phyloP scores from a whole-genome alignment of 805 yeast genomes.

The Teunomyces kruisii region DNA sequence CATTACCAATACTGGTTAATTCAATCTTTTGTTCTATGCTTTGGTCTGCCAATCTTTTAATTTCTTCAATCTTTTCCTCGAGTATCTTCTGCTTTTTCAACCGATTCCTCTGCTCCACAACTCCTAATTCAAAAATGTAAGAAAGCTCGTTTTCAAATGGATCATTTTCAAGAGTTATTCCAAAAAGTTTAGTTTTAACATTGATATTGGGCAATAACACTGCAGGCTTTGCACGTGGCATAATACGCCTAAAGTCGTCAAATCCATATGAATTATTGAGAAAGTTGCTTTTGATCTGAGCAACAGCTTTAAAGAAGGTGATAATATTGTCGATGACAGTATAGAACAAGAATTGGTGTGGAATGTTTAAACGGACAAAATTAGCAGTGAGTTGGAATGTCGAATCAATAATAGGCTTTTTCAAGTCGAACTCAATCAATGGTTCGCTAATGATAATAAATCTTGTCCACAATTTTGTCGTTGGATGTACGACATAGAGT shows the following conservation, averaged over 20 bases:
- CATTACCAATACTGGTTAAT: neutral
- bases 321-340: constrained; percentile 77
- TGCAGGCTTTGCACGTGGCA: constrained; percentile 38
- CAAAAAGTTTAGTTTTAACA: constrained; percentile 53
- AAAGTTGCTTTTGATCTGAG: constrained; percentile 57
- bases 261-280: constrained; percentile 22
- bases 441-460: constrained; percentile 34
- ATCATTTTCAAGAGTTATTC: constrained; percentile 78
- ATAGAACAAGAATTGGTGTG: constrained; percentile 73
- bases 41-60: constrained; percentile 14
- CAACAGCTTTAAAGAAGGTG: constrained; percentile 62
- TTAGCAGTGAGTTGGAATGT: constrained; percentile 24
- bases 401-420: constrained; percentile 6
- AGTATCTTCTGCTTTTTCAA: constrained; percentile 46
- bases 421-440: constrained; percentile 17
- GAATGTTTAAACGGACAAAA: constrained; percentile 56
- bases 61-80: constrained; percentile 25
- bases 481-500: constrained; percentile 51
- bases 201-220: constrained; percentile 55
- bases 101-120: constrained; percentile 62
- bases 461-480: constrained; percentile 41
- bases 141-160: constrained; percentile 80
- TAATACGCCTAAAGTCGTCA: constrained; percentile 31
- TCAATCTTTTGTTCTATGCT: constrained; percentile 11
- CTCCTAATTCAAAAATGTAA: constrained; percentile 63